Evolutionary conservation across 1,139 yeast genomes (phyloP), one percentile per base, ranked within the genome.

Genomic region (Hyphopichia khmerensis): DNA sequence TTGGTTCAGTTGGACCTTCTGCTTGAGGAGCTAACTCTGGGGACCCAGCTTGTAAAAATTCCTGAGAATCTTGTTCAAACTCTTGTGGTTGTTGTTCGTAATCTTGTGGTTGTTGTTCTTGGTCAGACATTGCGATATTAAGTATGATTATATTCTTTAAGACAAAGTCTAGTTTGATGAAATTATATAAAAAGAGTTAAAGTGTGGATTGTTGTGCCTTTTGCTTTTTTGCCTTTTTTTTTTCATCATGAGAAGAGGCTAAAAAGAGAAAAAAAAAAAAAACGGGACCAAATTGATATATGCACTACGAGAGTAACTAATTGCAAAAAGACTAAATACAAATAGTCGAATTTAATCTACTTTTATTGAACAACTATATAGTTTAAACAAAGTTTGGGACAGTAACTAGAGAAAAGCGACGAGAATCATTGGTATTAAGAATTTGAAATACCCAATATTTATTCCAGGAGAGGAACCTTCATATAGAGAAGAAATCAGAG

Each of bases 1-100:
- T 55, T 44, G 65, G 51, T 55, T 64, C 69, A 38, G 60, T 48
- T 5, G 34, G 18, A 11, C 21, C 36, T 39, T 33, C 36, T 13
- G 32, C 36, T 24, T 24, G 33, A 16, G 36, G 41, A 13, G 34
- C 33, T 17, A 19, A 19, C 3, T 17, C 27, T 4, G 27, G 35
- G n/a, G n/a, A n/a, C 10, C 7, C 16, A 14, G 33, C 27, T 16
- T 24, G 33, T 14, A 15, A 36, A 23, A 16, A 15, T 3, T 38
- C 40, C 13, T 16, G 36, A 14, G 33, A 19, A 15, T 18, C 30
- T 16, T 24, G 33, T 14, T 24, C 40, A 23, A 16, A 15, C 4
- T 38, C 40, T 24, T 24, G 16, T 13, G 34, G 34, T 35, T 23
- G 38, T 27, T 35, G 32, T 9, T 36, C 33, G 18, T 17, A 29